Evolutionary conservation across 1,284 basidiomycete genomes (phyloP).

Genomic region (Microbotryomycetes sp.): DNA sequence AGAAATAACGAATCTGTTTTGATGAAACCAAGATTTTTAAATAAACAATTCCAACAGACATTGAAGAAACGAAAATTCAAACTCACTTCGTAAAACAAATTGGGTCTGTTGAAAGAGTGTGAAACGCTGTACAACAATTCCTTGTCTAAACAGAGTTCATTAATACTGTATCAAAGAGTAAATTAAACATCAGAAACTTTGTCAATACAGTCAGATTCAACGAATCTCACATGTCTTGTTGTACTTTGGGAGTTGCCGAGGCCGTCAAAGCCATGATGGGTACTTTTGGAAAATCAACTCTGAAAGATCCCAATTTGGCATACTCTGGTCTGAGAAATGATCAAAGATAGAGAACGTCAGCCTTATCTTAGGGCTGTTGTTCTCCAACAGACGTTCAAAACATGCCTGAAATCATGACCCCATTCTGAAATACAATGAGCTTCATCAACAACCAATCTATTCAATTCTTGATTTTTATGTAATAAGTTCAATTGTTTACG

Average conservation of each 20-base stretch:
- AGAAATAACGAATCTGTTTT: constrained; percentile 58
- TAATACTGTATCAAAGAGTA: not conserved
- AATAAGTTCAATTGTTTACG: constrained; percentile 51
- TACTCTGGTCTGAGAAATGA: constrained; percentile 50
- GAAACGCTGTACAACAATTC: constrained; percentile 57
- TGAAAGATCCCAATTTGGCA: constrained; percentile 61
- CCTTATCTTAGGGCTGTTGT: not conserved
- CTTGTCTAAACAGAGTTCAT: constrained; percentile 47
- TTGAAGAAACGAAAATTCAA: too few species aligned
- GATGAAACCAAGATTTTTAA: constrained; percentile 6
- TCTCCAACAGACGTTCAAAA: not conserved
- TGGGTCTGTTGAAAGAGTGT: constrained; percentile 70
- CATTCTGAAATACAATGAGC: constrained; percentile 38
- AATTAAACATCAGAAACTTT: not conserved
- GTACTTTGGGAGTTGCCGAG: constrained; percentile 59
- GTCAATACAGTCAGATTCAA: not conserved
- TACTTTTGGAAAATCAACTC: constrained; percentile 59
- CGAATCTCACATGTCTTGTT: constrained; percentile 53
- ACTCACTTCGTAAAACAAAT: constrained; percentile 70
- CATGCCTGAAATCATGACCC: constrained; percentile 16
- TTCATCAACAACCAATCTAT: constrained; percentile 72
- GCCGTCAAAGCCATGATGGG: constrained; percentile 81
- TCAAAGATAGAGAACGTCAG: not conserved
- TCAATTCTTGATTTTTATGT: constrained; percentile 55
- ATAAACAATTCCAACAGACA: too few species aligned